Conservation (phyloP, 2,329 filamentous ascomycete genomes). For the Fusarium haematococcum region DNA sequence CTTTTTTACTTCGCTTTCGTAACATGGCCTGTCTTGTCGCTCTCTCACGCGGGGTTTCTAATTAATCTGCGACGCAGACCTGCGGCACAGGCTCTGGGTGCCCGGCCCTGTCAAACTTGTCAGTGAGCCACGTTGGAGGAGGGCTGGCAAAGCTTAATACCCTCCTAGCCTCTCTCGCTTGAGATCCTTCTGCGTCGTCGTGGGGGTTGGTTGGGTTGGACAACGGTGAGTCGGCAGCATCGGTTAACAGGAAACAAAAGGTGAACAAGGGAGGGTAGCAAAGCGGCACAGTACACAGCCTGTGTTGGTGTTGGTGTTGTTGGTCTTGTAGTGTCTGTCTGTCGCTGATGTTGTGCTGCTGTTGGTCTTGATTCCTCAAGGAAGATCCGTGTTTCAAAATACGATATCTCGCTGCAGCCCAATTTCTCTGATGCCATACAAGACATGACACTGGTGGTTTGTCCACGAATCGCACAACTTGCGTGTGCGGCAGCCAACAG, state of each 20-base stretch:
- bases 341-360: not conserved
- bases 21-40: not conserved
- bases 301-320: not conserved
- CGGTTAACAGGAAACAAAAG: not conserved
- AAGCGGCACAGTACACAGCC: not conserved
- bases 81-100: constrained; percentile 22
- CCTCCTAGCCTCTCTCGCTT: not conserved
- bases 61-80: constrained; percentile 19
- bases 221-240: not conserved
- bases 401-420: not conserved
- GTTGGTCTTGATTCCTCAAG: constrained; percentile 1
- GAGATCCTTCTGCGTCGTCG: not conserved
- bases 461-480: not conserved
- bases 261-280: not conserved
- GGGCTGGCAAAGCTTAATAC: constrained; percentile 4
- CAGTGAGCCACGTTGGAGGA: not conserved
- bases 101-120: constrained; percentile 7
- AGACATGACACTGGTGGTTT: not conserved
- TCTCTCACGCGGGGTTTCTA: constrained; percentile 1
- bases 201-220: not conserved
- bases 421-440: not conserved
- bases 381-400: constrained; percentile 12
- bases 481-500: not conserved
- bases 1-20: not conserved
- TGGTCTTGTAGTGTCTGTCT: not conserved